These are phyloP conservation scores for Tuber indicum DNA, from an alignment of 495 filamentous ascomycete genomes.

Conservation along the genomic window DNA sequence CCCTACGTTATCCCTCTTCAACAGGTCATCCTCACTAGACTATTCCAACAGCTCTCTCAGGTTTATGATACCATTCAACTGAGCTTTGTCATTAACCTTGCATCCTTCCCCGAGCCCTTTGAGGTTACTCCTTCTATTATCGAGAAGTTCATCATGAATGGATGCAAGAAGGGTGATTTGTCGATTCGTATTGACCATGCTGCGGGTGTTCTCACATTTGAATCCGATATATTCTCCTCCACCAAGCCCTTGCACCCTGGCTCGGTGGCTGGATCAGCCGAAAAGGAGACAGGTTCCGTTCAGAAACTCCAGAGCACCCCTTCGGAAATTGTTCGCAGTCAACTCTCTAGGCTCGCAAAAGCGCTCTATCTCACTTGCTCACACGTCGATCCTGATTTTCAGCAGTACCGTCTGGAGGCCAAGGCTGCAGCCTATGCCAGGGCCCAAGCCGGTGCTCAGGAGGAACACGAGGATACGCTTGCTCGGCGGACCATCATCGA, in stretches of 20 bases:
- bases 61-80: slow-evolving; percentile 98
- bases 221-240: slow-evolving; percentile 96
- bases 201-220: slow-evolving; percentile 88
- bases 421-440: slow-evolving; percentile 73
- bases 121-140: slow-evolving; percentile 85
- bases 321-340: slow-evolving; percentile 92
- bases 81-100: slow-evolving; percentile 84
- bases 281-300: slow-evolving; percentile 74
- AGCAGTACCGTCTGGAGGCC: slow-evolving; percentile 66
- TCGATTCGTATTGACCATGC: slow-evolving; percentile 94
- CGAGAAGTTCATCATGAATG: slow-evolving; percentile 99
- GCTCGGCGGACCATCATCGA: slow-evolving; percentile 85
- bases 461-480: slow-evolving; percentile 84
- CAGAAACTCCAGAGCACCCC: slow-evolving; percentile 96
- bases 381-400: slow-evolving; percentile 87
- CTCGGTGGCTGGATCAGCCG: slow-evolving; percentile 78
- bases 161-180: slow-evolving; percentile 98
- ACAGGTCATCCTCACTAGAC: slow-evolving; percentile 93
- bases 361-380: slow-evolving; percentile 85
- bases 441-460: slow-evolving; percentile 75
- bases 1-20: slow-evolving; percentile 91
- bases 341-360: slow-evolving; percentile 85
- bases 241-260: slow-evolving; percentile 86
- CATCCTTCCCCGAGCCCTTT: slow-evolving; percentile 94
- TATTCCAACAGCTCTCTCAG: slow-evolving; percentile 98